Percentiles rank a stretch among this genome's conserved stretches.
phyloP scores from a whole-genome alignment of 2,329 filamentous ascomycete genomes.

The Aspergillus eucalypticola region DNA sequence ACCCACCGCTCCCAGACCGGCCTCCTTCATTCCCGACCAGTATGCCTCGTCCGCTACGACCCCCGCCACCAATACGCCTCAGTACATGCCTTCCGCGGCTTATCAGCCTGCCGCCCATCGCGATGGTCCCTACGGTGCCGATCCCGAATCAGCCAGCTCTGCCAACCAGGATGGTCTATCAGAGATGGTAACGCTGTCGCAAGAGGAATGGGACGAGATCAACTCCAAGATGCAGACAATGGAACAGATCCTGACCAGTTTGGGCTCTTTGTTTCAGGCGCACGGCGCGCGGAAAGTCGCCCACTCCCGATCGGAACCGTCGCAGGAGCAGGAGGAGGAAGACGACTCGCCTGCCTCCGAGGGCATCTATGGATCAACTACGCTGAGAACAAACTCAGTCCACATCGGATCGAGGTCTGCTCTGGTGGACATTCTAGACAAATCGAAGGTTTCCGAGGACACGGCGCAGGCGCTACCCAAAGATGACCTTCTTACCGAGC shows the following conservation, averaged over 20 bases:
- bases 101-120: conserved; percentile 15
- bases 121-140: conserved; percentile 24
- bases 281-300: conserved; percentile 25
- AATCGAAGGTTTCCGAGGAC: conserved; percentile 42
- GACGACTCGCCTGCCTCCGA: conserved; percentile 25
- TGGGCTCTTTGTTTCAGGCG: conserved; percentile 32
- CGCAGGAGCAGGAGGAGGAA: conserved; percentile 12
- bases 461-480: conserved; percentile 54
- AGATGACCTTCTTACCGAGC: conserved; percentile 59
- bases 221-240: conserved; percentile 37
- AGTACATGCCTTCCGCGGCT: conserved; percentile 15
- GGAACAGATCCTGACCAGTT: conserved; percentile 36
- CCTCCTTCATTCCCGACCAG: conserved; percentile 12
- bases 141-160: conserved; percentile 10
- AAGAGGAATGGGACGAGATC: conserved; percentile 39
- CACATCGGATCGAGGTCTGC: conserved; percentile 61
- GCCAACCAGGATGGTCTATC: conserved; percentile 22
- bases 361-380: conserved; percentile 32
- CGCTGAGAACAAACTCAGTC: conserved; percentile 52
- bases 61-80: conserved; percentile 20
- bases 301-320: conserved; percentile 15
- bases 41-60: conserved; percentile 17
- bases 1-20: conserved; percentile 18
- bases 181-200: conserved; percentile 34
- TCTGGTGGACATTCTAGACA: conserved; percentile 56